Evolutionary conservation across 2,329 filamentous ascomycete species (phyloP), one percentile per base, ranked within the genome.

Genomic region (Tolypocladium guangdongense): DNA sequence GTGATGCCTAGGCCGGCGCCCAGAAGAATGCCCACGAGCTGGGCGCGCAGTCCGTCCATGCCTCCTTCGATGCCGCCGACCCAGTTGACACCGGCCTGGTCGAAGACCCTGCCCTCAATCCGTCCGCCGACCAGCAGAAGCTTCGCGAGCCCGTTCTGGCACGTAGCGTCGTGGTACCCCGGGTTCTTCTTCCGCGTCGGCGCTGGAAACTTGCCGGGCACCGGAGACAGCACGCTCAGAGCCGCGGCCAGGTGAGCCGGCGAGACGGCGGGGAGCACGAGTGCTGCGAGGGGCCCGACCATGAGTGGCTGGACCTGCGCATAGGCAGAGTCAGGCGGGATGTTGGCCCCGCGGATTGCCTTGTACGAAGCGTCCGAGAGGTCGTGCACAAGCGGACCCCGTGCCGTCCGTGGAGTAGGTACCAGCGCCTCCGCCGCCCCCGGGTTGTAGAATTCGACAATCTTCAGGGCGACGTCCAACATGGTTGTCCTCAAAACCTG

Each of bases 401-500:
- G 56, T 2, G 59, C 54, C 18, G 68, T 66, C n/a, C 65, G 63
- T 2, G 58, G 60, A 4, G 63, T 67, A 2, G 58, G 61, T 3
- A 68, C 62, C 33, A 64, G 62, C 16, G 67, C 62, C 6, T 66
- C 60, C 20, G 73, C 69, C 4, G 60, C 67, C 39, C 71, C 70
- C 57, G 76, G 79, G 66, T 80, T 80, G 66, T 82, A 95, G 71
- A 90, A 95, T 66, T 97, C 92, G 56, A 91, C 84, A 51, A 97
- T 81, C 59, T 87, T 86, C 57, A 97, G 74, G 1, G 92, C 91
- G 20, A 88, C 83, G 59, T 86, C 84, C 66, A 99, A 89, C 65
- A 99, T 95, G 64, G 88, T 87, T 16, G 89, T 93, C 65, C 93
- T 86, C 53, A 99, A 75, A 30, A 95, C 88, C 68, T 95, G 86